A percentile compares a stretch with the other conserved stretches of the same genome.
Conservation (phyloP, 768 basidiomycete genomes). For the Sistotremastrum niveocremeum region DNA sequence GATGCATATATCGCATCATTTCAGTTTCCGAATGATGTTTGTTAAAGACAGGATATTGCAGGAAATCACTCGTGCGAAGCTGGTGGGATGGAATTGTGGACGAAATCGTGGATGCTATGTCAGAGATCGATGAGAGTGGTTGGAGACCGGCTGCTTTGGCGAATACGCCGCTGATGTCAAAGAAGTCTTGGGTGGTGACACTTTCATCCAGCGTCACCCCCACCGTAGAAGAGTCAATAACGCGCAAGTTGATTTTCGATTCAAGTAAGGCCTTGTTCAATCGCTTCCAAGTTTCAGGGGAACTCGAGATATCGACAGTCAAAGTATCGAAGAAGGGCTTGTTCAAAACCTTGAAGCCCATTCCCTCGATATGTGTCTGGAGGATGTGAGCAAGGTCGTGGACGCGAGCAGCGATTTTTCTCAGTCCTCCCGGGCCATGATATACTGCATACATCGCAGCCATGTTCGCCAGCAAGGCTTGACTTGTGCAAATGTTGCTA, state of each 20-base stretch:
- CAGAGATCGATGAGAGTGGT: conserved; percentile 27
- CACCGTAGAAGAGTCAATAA: conserved; percentile 57
- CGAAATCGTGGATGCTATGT: conserved; percentile 29
- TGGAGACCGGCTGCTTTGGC: conserved; percentile 44
- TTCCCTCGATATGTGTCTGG: conserved; percentile 44
- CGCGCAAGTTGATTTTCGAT: conserved; percentile 73
- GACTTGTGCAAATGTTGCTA: conserved; percentile 95
- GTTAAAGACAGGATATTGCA: conserved; percentile 89
- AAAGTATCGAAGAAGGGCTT: conserved; percentile 85
- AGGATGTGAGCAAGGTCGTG: conserved; percentile 77
- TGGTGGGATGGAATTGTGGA: conserved; percentile 43
- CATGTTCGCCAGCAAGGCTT: conserved; percentile 97
- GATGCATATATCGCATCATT: conserved; percentile 93
- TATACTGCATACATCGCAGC: conserved; percentile 98
- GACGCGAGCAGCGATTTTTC: conserved; percentile 80
- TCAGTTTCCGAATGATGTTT: conserved; percentile 96
- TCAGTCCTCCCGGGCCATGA: conserved; percentile 81
- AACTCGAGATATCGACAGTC: conserved; percentile 56
- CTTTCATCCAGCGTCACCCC: conserved; percentile 93
- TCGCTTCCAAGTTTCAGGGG: conserved; percentile 37
- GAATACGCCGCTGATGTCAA: conserved; percentile 73
- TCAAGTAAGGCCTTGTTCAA: conserved; percentile 57
- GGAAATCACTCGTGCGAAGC: conserved; percentile 51
- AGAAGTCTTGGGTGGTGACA: conserved; percentile 58
- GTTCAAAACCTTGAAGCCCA: conserved; percentile 67